A percentile compares a stretch with the other conserved stretches of the same genome.
These are phyloP conservation scores for Cladosporium oxysporum DNA, from an alignment of 2,329 filamentous ascomycete genomes.

Conservation along the genomic window DNA sequence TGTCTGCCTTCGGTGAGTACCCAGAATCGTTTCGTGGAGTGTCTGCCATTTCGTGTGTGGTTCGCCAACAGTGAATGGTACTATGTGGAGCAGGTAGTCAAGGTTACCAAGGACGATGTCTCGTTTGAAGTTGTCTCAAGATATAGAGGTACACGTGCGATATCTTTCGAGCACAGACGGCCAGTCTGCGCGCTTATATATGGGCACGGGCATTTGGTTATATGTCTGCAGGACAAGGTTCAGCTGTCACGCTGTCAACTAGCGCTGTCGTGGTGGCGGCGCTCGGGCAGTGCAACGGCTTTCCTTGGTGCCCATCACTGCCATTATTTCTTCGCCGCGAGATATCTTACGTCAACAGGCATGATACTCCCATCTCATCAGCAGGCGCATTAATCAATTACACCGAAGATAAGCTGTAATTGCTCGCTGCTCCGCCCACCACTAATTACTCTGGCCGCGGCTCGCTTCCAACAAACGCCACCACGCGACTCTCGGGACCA, in stretches of 20 bases:
- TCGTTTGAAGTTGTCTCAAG: neutral
- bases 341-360: constrained; percentile 1
- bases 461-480: neutral
- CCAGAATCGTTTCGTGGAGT: neutral
- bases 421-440: neutral
- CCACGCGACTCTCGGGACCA: neutral
- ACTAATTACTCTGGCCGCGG: neutral
- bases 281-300: constrained; percentile 12
- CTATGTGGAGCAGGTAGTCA: neutral
- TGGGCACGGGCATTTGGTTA: neutral
- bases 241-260: constrained; percentile 7
- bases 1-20: neutral
- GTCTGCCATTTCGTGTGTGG: neutral
- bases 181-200: neutral
- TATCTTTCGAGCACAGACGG: constrained; percentile 1
- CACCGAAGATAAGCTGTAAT: neutral
- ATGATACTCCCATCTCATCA: neutral
- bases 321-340: neutral
- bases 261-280: constrained; percentile 1
- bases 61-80: neutral
- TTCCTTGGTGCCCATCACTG: neutral
- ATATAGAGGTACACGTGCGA: neutral
- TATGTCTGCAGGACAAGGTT: constrained; percentile 7
- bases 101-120: neutral
- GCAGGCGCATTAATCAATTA: neutral